Evolutionary conservation across 2,329 filamentous ascomycete species (phyloP), one percentile per base, ranked within the genome.

Genomic region (Macroventuria anomochaeta): DNA sequence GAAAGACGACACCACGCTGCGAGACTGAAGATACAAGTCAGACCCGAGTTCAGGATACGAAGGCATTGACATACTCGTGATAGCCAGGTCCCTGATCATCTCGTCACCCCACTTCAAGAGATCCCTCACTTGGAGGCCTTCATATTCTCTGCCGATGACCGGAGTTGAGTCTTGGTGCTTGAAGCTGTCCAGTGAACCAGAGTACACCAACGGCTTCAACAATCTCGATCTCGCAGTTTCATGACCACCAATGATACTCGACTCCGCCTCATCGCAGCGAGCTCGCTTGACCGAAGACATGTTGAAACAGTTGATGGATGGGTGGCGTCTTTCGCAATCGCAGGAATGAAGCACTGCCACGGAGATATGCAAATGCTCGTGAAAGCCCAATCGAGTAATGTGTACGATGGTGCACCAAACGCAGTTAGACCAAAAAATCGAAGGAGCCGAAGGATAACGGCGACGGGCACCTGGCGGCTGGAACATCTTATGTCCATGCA

Each of bases 1-100:
- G 88, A 76, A 89, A 88, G 26, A 89, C 86, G 3, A 90, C 87
- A 8, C 87, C 87, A 0, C 87, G 83, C 55, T 85, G 82, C 1
- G 87, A 89, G 59, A 90, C 86, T 88, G 43, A 12, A 10, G 2
- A 10, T 2, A 18, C n/a, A 21, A 20, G 41, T 12, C 13, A 41
- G 29, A 18, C 18, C 25, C 46, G n/a, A n/a, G n/a, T n/a, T n/a
- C n/a, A n/a, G n/a, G n/a, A n/a, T n/a, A n/a, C n/a, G n/a, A n/a
- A n/a, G n/a, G n/a, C n/a, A n/a, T n/a, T n/a, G n/a, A n/a, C 78
- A 59, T 75, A 88, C 86, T 83, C 1, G 84, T 88, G 55, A 89
- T 85, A 29, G 75, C 76, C 21, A 78, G 60, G 57, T 78, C 77
- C 37, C 64, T 58, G 7, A 78, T 64, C 42, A 73, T 63, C 28